These are phyloP conservation scores for Heliocybe sulcata DNA, from an alignment of 1,284 basidiomycete species.

Conservation along the genomic window DNA sequence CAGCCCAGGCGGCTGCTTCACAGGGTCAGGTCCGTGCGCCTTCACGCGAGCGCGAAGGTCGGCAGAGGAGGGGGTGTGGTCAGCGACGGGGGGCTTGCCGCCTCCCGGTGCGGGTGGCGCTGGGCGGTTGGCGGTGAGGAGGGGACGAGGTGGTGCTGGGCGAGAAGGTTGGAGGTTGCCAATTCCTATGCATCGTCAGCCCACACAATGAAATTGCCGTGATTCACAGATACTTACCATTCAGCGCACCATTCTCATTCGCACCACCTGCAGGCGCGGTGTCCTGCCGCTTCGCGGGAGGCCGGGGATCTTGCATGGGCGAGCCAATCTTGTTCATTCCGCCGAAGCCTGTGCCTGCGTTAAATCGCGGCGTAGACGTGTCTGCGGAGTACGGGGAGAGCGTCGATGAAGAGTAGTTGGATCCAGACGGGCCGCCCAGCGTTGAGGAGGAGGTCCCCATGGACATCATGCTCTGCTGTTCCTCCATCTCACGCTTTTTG, in stretches of 20 bases:
- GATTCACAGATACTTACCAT: slow-evolving; percentile 7
- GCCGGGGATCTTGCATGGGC: slow-evolving; percentile 28
- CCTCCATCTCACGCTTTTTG: slow-evolving; percentile 87
- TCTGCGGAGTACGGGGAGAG: slow-evolving; percentile 13
- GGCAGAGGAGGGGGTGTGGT: slow-evolving; percentile 51
- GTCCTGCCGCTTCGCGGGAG: slow-evolving; percentile 49
- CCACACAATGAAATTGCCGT: neutral
- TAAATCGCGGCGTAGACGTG: slow-evolving; percentile 44
- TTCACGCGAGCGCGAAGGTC: slow-evolving; percentile 58
- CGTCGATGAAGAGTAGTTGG: slow-evolving; percentile 10
- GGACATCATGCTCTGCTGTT: slow-evolving; percentile 36
- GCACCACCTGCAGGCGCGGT: slow-evolving; percentile 41
- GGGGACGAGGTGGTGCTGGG: slow-evolving; percentile 48
- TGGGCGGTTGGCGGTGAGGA: slow-evolving; percentile 40
- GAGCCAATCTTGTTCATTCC: slow-evolving; percentile 36
- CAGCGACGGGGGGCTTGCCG: slow-evolving; percentile 32
- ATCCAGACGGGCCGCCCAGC: slow-evolving; percentile 15
- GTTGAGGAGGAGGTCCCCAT: slow-evolving; percentile 10
- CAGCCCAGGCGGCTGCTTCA: slow-evolving; percentile 24
- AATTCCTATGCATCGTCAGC: slow-evolving; percentile 8
- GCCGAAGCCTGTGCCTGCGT: slow-evolving; percentile 80
- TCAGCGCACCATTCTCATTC: slow-evolving; percentile 13
- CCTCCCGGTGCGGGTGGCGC: slow-evolving; percentile 34
- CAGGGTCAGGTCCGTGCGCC: slow-evolving; percentile 39
- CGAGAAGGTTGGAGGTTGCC: slow-evolving; percentile 34